A percentile compares a stretch with the other conserved stretches of the same genome.
Conservation (phyloP, 2,329 filamentous ascomycete genomes). For the Epichloe hybrida region DNA sequence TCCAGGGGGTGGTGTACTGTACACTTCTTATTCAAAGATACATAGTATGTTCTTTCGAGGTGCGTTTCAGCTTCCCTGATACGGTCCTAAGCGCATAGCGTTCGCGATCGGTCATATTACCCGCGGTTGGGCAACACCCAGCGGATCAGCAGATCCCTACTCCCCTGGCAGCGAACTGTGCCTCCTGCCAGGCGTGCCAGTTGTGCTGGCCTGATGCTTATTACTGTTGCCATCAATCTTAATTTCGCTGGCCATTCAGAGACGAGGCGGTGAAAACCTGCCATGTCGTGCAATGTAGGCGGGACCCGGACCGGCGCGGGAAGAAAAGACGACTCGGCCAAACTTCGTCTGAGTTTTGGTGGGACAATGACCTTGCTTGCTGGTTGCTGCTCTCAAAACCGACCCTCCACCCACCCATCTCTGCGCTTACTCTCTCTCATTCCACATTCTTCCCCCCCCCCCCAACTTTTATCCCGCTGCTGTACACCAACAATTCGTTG, state of each 20-base stretch:
- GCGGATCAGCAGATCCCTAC: neutral
- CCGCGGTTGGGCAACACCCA: too few relatives aligned
- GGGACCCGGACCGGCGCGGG: too few relatives aligned
- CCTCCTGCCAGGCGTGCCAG: too few relatives aligned
- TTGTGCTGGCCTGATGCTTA: neutral
- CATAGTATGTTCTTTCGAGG: too few relatives aligned
- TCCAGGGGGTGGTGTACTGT: too few relatives aligned
- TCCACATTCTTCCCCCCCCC: neutral
- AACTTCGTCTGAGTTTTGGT: neutral
- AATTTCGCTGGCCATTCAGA: conserved; percentile 2
- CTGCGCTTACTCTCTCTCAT: neutral
- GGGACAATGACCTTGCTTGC: neutral
- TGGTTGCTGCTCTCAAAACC: neutral
- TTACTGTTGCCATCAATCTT: neutral
- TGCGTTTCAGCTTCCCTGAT: too few relatives aligned
- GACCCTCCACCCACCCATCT: conserved; percentile 3
- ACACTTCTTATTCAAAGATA: too few relatives aligned
- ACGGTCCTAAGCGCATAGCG: too few relatives aligned
- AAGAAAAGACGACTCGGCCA: too few relatives aligned
- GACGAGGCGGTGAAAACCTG: conserved; percentile 8
- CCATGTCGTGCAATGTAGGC: too few relatives aligned
- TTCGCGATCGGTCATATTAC: too few relatives aligned
- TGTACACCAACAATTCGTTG: neutral
- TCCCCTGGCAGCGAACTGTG: neutral
- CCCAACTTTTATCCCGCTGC: neutral